These are phyloP conservation scores for Aspergillus thermomutatus DNA, from an alignment of 2,329 filamentous ascomycete species.

Conservation along the genomic window DNA sequence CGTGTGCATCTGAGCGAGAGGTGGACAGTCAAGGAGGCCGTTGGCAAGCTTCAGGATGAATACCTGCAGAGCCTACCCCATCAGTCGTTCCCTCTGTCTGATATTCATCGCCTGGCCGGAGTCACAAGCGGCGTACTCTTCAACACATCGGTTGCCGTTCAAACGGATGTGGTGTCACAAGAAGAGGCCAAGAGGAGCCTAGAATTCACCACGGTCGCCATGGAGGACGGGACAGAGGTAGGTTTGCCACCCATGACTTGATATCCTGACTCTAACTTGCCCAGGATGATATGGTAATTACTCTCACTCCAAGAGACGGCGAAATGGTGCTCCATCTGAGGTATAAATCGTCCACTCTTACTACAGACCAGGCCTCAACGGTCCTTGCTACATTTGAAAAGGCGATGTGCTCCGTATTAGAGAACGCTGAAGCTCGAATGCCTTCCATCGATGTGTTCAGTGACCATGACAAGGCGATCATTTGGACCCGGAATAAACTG, in stretches of 20 bases:
- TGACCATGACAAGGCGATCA: not conserved
- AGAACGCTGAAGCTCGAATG: not conserved
- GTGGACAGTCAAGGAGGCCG: not conserved
- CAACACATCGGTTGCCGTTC: not conserved
- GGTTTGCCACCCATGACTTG: too few relatives aligned
- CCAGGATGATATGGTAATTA: not conserved
- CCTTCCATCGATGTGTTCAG: not conserved
- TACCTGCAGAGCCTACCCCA: not conserved
- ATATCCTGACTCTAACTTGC: not conserved
- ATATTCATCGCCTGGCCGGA: not conserved
- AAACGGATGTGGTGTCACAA: not conserved
- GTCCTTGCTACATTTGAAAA: not conserved
- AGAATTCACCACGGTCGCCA: not conserved
- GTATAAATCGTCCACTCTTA: not conserved
- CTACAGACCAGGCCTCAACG: not conserved
- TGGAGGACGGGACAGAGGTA: not conserved
- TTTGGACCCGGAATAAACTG: not conserved
- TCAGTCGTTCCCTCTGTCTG: not conserved
- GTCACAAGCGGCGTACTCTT: not conserved
- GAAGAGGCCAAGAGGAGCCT: not conserved
- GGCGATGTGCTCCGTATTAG: not conserved
- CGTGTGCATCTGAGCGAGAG: not conserved
- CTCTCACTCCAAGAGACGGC: not conserved
- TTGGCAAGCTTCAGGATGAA: not conserved
- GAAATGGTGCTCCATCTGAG: not conserved